Conservation (phyloP, 306 rosid species). For the Malus orientalis region DNA sequence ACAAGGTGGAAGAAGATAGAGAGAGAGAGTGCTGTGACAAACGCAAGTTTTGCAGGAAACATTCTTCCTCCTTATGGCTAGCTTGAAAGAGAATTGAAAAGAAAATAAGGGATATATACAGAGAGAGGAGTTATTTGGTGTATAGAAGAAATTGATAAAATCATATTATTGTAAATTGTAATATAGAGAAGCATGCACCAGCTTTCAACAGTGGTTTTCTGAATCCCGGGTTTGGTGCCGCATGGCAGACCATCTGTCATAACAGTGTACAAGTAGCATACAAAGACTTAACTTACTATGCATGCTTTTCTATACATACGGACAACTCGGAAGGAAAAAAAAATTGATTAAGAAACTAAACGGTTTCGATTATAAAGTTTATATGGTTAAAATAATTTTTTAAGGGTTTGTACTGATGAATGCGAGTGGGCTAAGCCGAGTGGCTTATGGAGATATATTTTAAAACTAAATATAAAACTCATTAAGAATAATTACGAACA, state of each 20-base stretch:
- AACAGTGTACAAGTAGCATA: not conserved
- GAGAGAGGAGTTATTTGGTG: not conserved
- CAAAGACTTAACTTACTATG: not conserved
- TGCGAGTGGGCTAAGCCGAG: no score
- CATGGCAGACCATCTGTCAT: slow-evolving; percentile 30
- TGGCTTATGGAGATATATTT: no score
- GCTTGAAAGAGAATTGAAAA: not conserved
- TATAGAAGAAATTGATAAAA: no score
- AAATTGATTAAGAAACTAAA: no score
- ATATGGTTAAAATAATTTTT: no score
- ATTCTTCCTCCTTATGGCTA: not conserved
- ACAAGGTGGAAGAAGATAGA: slow-evolving; percentile 3
- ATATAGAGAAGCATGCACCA: not conserved
- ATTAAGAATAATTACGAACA: no score
- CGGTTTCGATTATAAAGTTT: no score
- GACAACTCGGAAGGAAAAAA: not conserved
- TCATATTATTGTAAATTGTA: no score
- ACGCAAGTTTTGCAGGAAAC: slow-evolving; percentile 3
- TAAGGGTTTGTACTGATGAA: no score
- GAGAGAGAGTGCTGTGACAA: not conserved
- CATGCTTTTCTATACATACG: not conserved
- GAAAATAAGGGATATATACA: not conserved
- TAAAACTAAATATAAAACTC: no score
- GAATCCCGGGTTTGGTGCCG: slow-evolving; percentile 19
- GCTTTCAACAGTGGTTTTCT: not conserved